Base-by-base conservation (phyloP, 257 asterid genomes). In the Petunia axillaris region DNA sequence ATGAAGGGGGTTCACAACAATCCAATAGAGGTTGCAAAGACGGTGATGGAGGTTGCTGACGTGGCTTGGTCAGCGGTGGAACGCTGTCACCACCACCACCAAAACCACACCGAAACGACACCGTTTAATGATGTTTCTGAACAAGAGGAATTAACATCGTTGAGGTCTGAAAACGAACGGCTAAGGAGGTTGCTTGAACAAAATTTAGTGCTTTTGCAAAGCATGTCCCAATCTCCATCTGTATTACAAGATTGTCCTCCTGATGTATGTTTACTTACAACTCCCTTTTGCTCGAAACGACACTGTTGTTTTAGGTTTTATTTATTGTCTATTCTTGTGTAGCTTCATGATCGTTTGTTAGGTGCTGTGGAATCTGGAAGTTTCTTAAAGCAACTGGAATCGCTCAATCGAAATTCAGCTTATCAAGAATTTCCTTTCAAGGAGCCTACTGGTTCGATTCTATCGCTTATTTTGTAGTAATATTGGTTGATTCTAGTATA, bases 31-130 rank as follows among this genome's bases (percentile, higher is more conserved):
- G 93, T 89, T 52, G 97, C 98, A 75, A 92, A 91, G 89, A 92
- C 97, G 81, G 97, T 95, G 89, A 40, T 93, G 85, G 99, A 95
- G 91, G 97, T 93, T 1, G 98, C 98, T 59, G 98, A 92, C 85
- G 90, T 93, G 66, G 97, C 98, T 57, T 95, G 91, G 91, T 83
- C 90, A 71, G 97, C 99, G 85, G 87, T 91, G 60, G 98, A 93
- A 64, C 52, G 83, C 83, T 88, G 94, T 81, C 91, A 95, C 50
- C 91, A 81, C 84, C 87, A 86, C 79, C 79, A 81, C 84, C 85
- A 79, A 84, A 83, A 85, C 80, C 90, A 77, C 46, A 39, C 15
- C 38, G 52, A 74, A 1, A 89, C 85, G 79, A 36, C 81, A 71
- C 60, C 80, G 81, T 16, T 60, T 25, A 25, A 3, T 16, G 59